These are phyloP conservation scores for Boletales sp. DNA, from an alignment of 768 basidiomycete genomes.

Conservation along the genomic window DNA sequence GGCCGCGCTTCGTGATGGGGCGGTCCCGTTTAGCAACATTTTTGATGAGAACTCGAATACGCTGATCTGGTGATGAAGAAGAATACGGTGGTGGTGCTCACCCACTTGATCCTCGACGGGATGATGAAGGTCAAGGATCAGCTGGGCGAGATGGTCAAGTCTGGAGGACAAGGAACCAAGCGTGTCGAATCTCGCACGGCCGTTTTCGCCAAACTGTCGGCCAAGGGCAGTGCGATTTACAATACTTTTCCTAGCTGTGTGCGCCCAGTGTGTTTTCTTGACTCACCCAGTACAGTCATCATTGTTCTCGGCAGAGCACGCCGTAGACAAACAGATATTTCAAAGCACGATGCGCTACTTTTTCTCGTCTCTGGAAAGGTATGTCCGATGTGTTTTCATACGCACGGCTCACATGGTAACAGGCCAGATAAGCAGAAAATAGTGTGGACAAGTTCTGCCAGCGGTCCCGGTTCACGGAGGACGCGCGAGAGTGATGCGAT, in stretches of 20 bases:
- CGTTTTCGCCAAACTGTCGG: slow-evolving; percentile 96
- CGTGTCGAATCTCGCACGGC: slow-evolving; percentile 90
- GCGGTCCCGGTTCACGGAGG: slow-evolving; percentile 84
- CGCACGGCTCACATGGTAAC: no score
- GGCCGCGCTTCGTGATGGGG: slow-evolving; percentile 95
- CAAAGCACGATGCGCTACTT: slow-evolving; percentile 93
- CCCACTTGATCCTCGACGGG: slow-evolving; percentile 93
- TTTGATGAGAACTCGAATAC: slow-evolving; percentile 96
- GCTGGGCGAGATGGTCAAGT: slow-evolving; percentile 99
- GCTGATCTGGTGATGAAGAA: slow-evolving; percentile 89
- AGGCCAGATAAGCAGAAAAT: slow-evolving; percentile 98
- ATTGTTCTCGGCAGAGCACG: slow-evolving; percentile 83
- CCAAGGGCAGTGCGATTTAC: slow-evolving; percentile 98
- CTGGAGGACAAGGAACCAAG: slow-evolving; percentile 85
- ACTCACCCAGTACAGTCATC: neutral
- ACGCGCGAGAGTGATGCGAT: slow-evolving; percentile 94
- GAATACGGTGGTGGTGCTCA: slow-evolving; percentile 98
- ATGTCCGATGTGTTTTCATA: no score
- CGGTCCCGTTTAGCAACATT: slow-evolving; percentile 96
- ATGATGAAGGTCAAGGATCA: slow-evolving; percentile 99
- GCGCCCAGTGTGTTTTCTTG: neutral
- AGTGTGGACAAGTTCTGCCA: slow-evolving; percentile 98
- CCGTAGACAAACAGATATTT: slow-evolving; percentile 90
- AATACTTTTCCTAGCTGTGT: slow-evolving; percentile 82
- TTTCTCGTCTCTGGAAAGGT: slow-evolving; percentile 96